Evolutionary conservation across 2,329 filamentous ascomycete genomes (phyloP).

Genomic region (Trichoderma afroharzianum): DNA sequence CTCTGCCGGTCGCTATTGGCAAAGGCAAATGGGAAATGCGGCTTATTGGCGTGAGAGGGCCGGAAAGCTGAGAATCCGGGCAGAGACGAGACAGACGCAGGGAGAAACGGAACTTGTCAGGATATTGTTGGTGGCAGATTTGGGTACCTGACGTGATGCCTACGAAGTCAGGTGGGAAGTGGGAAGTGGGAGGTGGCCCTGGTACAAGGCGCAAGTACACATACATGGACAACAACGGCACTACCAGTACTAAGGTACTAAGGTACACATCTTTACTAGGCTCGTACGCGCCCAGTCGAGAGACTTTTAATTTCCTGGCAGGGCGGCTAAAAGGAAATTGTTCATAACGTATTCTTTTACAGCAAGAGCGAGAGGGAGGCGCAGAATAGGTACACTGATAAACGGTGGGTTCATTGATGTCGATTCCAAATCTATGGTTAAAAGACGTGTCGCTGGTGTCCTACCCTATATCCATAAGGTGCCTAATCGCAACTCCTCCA

Average conservation of each 20-base stretch:
- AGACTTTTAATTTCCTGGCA: background rate
- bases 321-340: background rate
- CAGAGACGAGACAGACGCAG: background rate
- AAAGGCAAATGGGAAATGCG: background rate
- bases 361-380: background rate
- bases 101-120: background rate
- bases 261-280: background rate
- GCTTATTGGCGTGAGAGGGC: background rate
- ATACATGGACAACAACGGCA: background rate
- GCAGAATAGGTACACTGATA: background rate
- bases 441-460: background rate
- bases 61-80: background rate
- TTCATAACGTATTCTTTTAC: background rate
- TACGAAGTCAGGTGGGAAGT: background rate
- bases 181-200: background rate
- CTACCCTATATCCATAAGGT: background rate
- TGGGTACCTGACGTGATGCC: background rate
- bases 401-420: background rate
- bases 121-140: background rate
- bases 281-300: background rate
- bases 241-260: background rate
- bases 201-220: background rate
- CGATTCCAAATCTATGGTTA: background rate
- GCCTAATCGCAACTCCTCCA: background rate
- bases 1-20: background rate